Percentiles rank a stretch among this genome's conserved stretches.
These are phyloP conservation scores for Blastobotrys apis DNA, from an alignment of 1,139 yeast species.

Conservation along the genomic window DNA sequence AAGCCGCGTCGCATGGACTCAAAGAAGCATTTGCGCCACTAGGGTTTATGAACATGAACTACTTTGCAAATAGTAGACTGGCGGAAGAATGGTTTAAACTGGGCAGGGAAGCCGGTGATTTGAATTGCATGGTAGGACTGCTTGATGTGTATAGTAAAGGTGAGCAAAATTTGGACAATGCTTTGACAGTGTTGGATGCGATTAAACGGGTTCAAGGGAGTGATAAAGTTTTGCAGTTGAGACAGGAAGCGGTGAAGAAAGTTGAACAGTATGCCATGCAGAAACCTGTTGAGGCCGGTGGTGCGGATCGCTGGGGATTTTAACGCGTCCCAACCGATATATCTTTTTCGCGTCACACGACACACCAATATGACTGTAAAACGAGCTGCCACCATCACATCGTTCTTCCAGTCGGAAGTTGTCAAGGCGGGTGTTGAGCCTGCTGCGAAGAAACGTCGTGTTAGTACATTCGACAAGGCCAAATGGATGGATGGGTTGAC, in stretches of 20 bases:
- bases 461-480: constrained; percentile 43
- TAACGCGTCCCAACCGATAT: no score
- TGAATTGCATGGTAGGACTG: constrained; percentile 65
- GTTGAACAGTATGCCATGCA: constrained; percentile 1
- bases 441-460: not conserved
- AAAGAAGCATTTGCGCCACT: constrained; percentile 69
- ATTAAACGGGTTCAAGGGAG: not conserved
- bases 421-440: constrained; percentile 17
- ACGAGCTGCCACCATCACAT: constrained; percentile 15
- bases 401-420: constrained; percentile 24
- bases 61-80: constrained; percentile 42
- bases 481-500: constrained; percentile 54
- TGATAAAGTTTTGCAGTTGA: constrained; percentile 1
- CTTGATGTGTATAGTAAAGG: constrained; percentile 47
- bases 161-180: constrained; percentile 1
- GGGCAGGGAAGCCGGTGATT: constrained; percentile 61
- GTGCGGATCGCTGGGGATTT: constrained; percentile 11
- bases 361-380: constrained; percentile 7
- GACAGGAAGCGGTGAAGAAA: constrained; percentile 1
- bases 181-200: constrained; percentile 9
- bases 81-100: constrained; percentile 82
- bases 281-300: not conserved
- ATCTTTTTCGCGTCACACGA: not conserved
- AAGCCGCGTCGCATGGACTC: constrained; percentile 72
- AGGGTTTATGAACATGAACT: constrained; percentile 67